Conservation (phyloP, 768 basidiomycete genomes). For the Mycena galericulata region DNA sequence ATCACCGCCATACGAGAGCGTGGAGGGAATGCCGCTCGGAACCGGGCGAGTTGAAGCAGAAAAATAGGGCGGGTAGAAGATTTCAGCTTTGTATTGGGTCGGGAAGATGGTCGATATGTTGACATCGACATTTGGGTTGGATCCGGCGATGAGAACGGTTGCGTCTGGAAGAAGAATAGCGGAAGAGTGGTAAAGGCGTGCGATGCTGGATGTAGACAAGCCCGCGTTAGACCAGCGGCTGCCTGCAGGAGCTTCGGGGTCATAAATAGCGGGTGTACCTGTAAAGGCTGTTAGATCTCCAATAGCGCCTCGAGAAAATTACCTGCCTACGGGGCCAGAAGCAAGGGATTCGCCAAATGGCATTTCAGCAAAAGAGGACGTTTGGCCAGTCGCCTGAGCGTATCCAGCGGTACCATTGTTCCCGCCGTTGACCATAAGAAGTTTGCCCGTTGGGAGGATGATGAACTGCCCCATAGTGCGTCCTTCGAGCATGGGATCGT, state of each 20-base stretch:
- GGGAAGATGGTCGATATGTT: conserved; percentile 55
- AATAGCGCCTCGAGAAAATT: no score
- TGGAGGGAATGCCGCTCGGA: conserved; percentile 64
- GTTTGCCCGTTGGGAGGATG: conserved; percentile 78
- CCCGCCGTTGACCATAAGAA: conserved; percentile 75
- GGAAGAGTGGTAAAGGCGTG: conserved; percentile 86
- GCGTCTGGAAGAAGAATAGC: conserved; percentile 78
- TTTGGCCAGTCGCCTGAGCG: conserved; percentile 56
- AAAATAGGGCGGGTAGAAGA: conserved; percentile 83
- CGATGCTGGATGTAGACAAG: conserved; percentile 63
- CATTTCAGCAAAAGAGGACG: conserved; percentile 47
- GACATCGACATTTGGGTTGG: conserved; percentile 79
- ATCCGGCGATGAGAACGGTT: conserved; percentile 76
- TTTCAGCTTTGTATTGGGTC: conserved; percentile 71
- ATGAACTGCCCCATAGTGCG: conserved; percentile 96
- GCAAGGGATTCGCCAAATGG: conserved; percentile 72
- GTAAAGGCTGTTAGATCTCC: no score
- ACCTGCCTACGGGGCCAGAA: conserved; percentile 72
- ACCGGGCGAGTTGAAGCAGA: conserved; percentile 62
- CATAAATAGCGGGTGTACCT: conserved; percentile 80
- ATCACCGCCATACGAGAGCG: conserved; percentile 71
- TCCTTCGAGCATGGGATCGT: conserved; percentile 80
- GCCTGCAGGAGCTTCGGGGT: conserved; percentile 72
- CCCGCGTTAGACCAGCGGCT: conserved; percentile 72
- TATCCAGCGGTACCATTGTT: conserved; percentile 85